Conservation (phyloP, 352 stramenopile genomes). For the Halophytophthora batemanensis region DNA sequence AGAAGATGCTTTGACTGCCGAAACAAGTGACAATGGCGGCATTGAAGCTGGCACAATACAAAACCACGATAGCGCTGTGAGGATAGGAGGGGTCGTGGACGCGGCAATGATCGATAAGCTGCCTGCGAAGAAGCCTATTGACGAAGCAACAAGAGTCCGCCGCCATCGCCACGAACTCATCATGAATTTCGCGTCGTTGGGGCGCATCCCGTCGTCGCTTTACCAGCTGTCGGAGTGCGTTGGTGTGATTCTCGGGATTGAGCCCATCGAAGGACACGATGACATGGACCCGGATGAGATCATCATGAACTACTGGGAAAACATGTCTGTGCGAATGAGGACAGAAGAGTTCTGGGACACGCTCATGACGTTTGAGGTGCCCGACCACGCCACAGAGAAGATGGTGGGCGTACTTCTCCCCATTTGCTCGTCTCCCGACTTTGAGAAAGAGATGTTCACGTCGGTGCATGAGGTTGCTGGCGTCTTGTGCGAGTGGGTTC, state of each 20-base stretch:
- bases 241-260: conserved; percentile 59
- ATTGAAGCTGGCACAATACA: too few relatives aligned
- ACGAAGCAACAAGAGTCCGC: not conserved
- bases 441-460: conserved; percentile 45
- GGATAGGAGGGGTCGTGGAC: not conserved
- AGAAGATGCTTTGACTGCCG: not conserved
- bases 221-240: conserved; percentile 68
- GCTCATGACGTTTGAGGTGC: conserved; percentile 43
- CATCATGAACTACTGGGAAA: conserved; percentile 75
- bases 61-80: not conserved
- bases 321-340: conserved; percentile 28
- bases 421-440: conserved; percentile 60
- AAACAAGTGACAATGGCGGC: too few relatives aligned
- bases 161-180: conserved; percentile 17
- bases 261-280: conserved; percentile 52
- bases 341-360: conserved; percentile 46
- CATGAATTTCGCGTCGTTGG: conserved; percentile 34
- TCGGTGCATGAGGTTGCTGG: conserved; percentile 53
- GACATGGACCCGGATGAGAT: conserved; percentile 71
- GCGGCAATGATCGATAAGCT: not conserved
- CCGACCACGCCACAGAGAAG: conserved; percentile 34
- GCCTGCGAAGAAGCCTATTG: not conserved
- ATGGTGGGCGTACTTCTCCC: conserved; percentile 52
- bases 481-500: conserved; percentile 62
- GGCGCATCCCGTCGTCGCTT: conserved; percentile 44